Conservation (phyloP, 768 basidiomycete species). For the Suillus fuscotomentosus region DNA sequence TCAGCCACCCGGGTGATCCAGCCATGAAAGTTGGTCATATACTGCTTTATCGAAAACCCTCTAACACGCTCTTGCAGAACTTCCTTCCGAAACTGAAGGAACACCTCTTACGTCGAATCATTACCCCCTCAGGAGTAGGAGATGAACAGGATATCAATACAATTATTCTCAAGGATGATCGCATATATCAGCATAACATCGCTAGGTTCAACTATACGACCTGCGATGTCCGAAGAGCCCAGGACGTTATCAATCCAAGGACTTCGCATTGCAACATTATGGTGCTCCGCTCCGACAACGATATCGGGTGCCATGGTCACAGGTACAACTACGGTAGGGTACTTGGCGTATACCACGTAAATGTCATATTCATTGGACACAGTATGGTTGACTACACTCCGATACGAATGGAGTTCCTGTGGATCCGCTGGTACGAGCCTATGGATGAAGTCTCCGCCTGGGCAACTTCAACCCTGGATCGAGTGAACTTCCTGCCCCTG, state of each 20-base stretch:
- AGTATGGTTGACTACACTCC: not conserved
- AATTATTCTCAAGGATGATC: no score
- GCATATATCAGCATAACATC: not conserved
- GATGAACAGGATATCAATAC: no score
- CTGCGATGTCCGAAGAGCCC: not conserved
- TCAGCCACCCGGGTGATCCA: no score
- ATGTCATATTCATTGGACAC: not conserved
- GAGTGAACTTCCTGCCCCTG: not conserved
- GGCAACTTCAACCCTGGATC: not conserved
- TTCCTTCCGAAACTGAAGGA: no score
- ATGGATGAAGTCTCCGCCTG: not conserved
- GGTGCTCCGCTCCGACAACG: not conserved
- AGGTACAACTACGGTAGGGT: not conserved
- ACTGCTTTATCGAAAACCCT: no score
- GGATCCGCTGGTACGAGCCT: not conserved
- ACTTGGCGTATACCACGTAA: conserved; percentile 2
- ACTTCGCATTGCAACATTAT: not conserved
- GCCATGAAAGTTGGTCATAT: no score
- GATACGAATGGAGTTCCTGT: not conserved
- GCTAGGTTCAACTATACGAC: not conserved
- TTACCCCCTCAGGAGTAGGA: no score
- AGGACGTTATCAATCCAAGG: not conserved
- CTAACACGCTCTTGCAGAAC: no score
- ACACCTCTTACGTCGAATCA: no score
- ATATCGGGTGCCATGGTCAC: not conserved